Evolutionary conservation across 2,329 filamentous ascomycete species (phyloP).

Genomic region (Phyllosticta capitalensis): DNA sequence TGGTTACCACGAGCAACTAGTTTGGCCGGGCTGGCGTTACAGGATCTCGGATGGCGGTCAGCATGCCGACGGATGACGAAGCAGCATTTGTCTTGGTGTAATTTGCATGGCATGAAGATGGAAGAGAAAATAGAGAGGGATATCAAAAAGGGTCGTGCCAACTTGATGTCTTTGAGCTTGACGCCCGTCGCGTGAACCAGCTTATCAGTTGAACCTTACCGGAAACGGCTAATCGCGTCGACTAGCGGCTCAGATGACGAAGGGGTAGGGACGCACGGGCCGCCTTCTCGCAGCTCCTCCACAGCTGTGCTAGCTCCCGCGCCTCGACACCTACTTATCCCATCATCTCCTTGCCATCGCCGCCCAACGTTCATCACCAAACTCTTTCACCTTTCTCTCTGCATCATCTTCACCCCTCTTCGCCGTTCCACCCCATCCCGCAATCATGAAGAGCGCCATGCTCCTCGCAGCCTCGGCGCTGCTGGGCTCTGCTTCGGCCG

Average conservation of each 20-base stretch:
- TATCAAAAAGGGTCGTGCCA: neutral
- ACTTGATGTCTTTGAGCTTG: neutral
- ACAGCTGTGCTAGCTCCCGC: neutral
- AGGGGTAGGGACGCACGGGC: slow-evolving; percentile 3
- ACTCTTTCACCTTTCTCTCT: neutral
- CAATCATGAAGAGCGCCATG: slow-evolving; percentile 72
- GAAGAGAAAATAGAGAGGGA: neutral
- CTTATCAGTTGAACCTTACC: neutral
- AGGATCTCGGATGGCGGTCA: neutral
- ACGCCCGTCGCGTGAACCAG: neutral
- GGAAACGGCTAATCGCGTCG: neutral
- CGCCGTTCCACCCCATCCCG: neutral
- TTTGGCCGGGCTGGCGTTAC: neutral
- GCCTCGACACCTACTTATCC: neutral
- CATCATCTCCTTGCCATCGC: neutral
- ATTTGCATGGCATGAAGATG: neutral
- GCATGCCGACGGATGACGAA: neutral
- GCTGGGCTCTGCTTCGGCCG: slow-evolving; percentile 73
- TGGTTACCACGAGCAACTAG: neutral
- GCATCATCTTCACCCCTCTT: neutral
- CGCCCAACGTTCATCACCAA: neutral
- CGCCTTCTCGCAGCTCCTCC: neutral
- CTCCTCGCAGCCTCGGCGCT: slow-evolving; percentile 70
- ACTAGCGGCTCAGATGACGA: slow-evolving; percentile 10
- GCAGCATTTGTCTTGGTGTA: neutral